Evolutionary conservation across 2,329 filamentous ascomycete genomes (phyloP).

Genomic region (Alternaria infectoria): DNA sequence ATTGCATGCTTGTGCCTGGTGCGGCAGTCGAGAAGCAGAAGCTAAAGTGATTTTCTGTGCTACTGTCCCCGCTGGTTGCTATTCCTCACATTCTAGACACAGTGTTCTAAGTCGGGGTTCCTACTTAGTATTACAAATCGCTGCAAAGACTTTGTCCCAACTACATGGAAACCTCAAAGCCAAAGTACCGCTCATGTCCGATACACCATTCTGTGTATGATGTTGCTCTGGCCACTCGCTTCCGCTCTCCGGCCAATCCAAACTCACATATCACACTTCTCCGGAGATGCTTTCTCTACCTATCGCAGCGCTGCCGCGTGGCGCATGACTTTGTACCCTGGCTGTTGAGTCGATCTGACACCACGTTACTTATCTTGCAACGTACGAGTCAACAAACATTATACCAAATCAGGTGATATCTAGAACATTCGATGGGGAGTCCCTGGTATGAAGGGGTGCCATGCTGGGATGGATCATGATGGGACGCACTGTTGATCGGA

Average conservation of each 20-base stretch:
- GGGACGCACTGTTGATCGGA: neutral
- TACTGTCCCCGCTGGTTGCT: too few species aligned
- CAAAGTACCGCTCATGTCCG: neutral
- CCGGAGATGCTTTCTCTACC: neutral
- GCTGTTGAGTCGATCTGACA: neutral
- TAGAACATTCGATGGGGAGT: neutral
- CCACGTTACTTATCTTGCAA: neutral
- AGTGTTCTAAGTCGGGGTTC: too few species aligned
- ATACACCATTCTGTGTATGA: neutral
- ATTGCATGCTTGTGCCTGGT: too few species aligned
- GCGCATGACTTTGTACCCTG: neutral
- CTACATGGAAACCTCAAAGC: neutral
- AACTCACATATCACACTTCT: neutral
- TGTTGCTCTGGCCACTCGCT: neutral
- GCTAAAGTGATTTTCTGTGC: too few species aligned
- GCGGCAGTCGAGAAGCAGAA: too few species aligned
- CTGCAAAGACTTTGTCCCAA: neutral
- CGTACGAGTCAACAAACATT: neutral
- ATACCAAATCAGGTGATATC: neutral
- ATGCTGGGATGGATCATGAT: neutral
- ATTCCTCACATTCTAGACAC: too few species aligned
- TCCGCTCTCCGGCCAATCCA: neutral
- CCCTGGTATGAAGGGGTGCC: neutral
- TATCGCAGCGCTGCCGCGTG: neutral
- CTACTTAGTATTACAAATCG: too few species aligned